These are phyloP conservation scores for Zanthoxylum bungeanum DNA, from an alignment of 345 rosid species.

Conservation along the genomic window DNA sequence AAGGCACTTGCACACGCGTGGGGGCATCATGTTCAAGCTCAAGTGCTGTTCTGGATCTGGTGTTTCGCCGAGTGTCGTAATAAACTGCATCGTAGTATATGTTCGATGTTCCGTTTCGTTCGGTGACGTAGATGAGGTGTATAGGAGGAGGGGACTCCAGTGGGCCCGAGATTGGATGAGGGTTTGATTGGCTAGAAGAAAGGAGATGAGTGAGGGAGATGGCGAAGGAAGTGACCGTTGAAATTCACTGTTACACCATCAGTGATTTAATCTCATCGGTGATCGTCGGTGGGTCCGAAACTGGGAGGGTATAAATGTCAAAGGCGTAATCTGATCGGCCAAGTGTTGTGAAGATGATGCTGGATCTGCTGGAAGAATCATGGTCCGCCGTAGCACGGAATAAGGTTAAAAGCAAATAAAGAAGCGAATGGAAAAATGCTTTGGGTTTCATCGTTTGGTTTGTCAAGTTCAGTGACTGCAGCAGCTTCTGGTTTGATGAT, in stretches of 20 bases:
- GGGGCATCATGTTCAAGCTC: constrained; percentile 20
- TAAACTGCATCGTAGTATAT: constrained; percentile 60
- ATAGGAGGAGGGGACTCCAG: constrained; percentile 26
- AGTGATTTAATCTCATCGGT: constrained; percentile 55
- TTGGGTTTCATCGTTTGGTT: constrained; percentile 3
- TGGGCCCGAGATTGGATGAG: constrained; percentile 6
- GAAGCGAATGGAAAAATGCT: background rate
- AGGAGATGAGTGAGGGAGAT: constrained; percentile 38
- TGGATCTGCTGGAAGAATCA: constrained; percentile 20
- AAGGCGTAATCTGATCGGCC: constrained; percentile 66
- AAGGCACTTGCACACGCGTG: constrained; percentile 47
- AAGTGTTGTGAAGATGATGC: constrained; percentile 65
- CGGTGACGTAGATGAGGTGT: constrained; percentile 69
- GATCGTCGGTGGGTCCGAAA: constrained; percentile 23
- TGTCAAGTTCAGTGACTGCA: background rate
- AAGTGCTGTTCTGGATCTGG: constrained; percentile 35
- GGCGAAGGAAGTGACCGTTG: constrained; percentile 76
- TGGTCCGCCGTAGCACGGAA: constrained; percentile 19
- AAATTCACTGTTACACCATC: constrained; percentile 73
- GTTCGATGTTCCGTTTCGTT: constrained; percentile 57
- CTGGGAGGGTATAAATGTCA: constrained; percentile 64
- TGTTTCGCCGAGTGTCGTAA: constrained; percentile 1
- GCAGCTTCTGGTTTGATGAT: background rate
- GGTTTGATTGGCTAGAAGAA: constrained; percentile 32
- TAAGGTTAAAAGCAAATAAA: background rate